Conservation (phyloP, 73 alveolate species). For the Blepharisma stoltei region DNA sequence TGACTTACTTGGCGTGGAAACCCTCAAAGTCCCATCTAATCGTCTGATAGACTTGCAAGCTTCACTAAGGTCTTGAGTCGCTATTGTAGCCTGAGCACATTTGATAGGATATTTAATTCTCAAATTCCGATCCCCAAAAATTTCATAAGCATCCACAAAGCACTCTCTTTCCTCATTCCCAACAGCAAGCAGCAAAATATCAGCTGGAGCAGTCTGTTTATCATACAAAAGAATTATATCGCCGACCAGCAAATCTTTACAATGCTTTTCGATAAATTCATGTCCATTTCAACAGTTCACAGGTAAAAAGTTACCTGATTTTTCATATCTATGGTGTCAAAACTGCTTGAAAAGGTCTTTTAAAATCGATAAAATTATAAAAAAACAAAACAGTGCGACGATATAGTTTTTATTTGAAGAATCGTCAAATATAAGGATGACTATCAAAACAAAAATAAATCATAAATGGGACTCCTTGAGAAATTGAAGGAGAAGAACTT, state of each 20-base stretch:
- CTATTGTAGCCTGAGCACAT: neutral
- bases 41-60: neutral
- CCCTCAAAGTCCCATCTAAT: neutral
- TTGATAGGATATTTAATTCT: neutral
- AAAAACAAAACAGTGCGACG: too few species aligned
- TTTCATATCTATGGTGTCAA: too few species aligned
- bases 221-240: neutral
- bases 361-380: too few species aligned
- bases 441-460: too few species aligned
- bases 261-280: neutral
- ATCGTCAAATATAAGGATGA: too few species aligned
- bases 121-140: neutral
- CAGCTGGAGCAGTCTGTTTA: slow-evolving; percentile 22
- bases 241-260: neutral
- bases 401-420: too few species aligned
- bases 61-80: neutral
- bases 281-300: neutral
- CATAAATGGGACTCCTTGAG: too few species aligned
- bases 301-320: too few species aligned
- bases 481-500: too few species aligned
- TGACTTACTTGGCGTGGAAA: neutral
- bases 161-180: slow-evolving; percentile 3
- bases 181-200: slow-evolving; percentile 5
- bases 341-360: too few species aligned
- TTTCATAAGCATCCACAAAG: slow-evolving; percentile 24